phyloP scores from a whole-genome alignment of 2,329 filamentous ascomycete genomes.

The Botrytis cinerea region DNA sequence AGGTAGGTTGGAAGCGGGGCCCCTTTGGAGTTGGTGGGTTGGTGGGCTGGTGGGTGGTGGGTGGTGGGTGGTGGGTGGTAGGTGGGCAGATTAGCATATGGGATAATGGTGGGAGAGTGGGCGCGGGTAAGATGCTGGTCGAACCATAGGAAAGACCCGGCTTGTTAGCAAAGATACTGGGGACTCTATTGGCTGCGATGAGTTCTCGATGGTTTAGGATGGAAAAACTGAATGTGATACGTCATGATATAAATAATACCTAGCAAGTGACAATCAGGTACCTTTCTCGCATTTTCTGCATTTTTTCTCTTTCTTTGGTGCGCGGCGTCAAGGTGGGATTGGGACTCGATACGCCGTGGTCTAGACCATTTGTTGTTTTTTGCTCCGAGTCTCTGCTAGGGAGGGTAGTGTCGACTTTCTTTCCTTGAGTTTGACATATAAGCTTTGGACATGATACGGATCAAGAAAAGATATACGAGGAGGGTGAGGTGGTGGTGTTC shows the following conservation, averaged over 20 bases:
- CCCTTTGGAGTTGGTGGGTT: slow-evolving; percentile 2
- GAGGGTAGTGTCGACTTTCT: not conserved
- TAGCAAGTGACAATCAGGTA: slow-evolving; percentile 1
- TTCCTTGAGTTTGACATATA: not conserved
- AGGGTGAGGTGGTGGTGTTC: not conserved
- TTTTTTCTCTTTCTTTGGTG: not conserved
- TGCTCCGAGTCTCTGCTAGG: not conserved
- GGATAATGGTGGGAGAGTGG: slow-evolving; percentile 9
- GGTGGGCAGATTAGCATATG: not conserved
- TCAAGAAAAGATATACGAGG: not conserved
- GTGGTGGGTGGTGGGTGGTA: not conserved
- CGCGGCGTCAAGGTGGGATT: not conserved
- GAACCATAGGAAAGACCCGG: slow-evolving; percentile 18
- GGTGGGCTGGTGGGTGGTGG: not conserved
- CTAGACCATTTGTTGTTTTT: slow-evolving; percentile 1
- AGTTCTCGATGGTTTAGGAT: not conserved
- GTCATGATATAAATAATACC: slow-evolving; percentile 3
- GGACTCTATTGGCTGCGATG: not conserved
- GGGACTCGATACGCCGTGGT: not conserved
- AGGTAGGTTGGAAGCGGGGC: slow-evolving; percentile 24
- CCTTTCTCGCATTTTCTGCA: not conserved
- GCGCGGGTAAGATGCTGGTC: slow-evolving; percentile 9
- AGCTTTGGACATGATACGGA: not conserved
- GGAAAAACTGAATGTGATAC: slow-evolving; percentile 1
- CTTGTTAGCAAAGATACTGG: not conserved